Base-by-base conservation (phyloP, 2,329 filamentous ascomycete genomes). In the Huntiella bhutanensis region DNA sequence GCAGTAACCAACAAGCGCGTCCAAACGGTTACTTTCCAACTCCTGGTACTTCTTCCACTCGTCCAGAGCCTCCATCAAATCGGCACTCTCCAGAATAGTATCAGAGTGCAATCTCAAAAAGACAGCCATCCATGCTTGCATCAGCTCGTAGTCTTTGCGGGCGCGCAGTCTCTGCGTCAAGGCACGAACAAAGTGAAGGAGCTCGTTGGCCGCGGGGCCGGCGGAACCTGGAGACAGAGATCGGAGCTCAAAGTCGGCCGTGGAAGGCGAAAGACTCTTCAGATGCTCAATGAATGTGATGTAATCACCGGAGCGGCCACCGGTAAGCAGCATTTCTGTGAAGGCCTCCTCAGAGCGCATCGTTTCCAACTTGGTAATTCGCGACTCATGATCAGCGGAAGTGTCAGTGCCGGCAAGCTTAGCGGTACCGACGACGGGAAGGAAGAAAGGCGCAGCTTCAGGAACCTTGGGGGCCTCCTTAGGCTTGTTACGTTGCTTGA, bases 61-160 rank as follows among this genome's bases (percentile, higher is more conserved):
- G 45, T 62, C 60, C 50, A 95, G 62, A 41, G 73, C 74, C 1
- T 61, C 64, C 40, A 76, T 66, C 11, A 88, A 60, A 28, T 60
- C 55, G 52, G 65, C 62, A 59, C 56, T 71, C 57, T 63, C 68
- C 63, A 65, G 65, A 37, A 73, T 61, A 34, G 69, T 52, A 52
- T 75, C 71, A 52, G 72, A 73, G 60, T 96, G 88, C 36, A 94
- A 65, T 41, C 79, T 74, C 49, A 98, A 59, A 56, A 96, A 93
- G 1, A 96, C 88, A 2, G 81, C 79, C 86, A 98, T 96, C 88
- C 91, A 98, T 0, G 86, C 85, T 61, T 96, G 87, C 12, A 85
- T 82, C 35, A 98, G 70, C 62, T 98, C 91, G 60, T 93, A 98
- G 60, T 96, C 91, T 41, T 73, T 74, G 52, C 79, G 76, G 43